Conservation (phyloP, 805 yeast genomes). For the Nakazawaea populi region DNA sequence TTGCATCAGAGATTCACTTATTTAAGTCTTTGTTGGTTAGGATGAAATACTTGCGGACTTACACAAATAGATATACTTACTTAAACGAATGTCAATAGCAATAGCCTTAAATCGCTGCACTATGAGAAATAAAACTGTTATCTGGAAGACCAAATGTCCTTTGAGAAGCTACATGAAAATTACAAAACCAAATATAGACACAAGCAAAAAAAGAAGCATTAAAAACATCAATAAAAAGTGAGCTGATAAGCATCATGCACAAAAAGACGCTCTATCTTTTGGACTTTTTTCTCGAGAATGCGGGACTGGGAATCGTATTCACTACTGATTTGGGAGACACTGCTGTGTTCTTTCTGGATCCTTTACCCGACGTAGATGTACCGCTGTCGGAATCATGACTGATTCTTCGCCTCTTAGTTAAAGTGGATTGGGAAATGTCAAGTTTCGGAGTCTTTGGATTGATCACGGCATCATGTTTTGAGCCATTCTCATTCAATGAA, state of each 20-base stretch:
- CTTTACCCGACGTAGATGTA: background rate
- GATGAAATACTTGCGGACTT: too few species aligned
- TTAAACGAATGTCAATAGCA: too few species aligned
- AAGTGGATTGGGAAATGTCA: constrained; percentile 27
- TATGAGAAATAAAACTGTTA: too few species aligned
- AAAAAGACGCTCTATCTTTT: background rate
- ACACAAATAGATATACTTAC: too few species aligned
- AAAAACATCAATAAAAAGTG: too few species aligned
- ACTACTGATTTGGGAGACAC: constrained; percentile 8
- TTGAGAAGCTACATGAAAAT: too few species aligned
- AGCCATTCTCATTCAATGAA: constrained; percentile 2
- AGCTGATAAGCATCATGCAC: too few species aligned
- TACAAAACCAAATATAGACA: background rate
- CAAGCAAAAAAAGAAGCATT: background rate
- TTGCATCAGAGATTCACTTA: too few species aligned
- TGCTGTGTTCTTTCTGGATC: constrained; percentile 3
- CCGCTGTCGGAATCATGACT: constrained; percentile 9
- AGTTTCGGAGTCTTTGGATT: constrained; percentile 17
- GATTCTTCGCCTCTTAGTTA: constrained; percentile 27
- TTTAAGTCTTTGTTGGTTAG: too few species aligned
- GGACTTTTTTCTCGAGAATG: constrained; percentile 1
- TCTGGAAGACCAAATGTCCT: too few species aligned
- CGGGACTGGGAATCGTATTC: constrained; percentile 3
- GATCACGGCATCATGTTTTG: constrained; percentile 11
- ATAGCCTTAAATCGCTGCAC: too few species aligned